Base-by-base conservation (phyloP, 2,329 filamentous ascomycete genomes). In the Tolypocladium tropicale region DNA sequence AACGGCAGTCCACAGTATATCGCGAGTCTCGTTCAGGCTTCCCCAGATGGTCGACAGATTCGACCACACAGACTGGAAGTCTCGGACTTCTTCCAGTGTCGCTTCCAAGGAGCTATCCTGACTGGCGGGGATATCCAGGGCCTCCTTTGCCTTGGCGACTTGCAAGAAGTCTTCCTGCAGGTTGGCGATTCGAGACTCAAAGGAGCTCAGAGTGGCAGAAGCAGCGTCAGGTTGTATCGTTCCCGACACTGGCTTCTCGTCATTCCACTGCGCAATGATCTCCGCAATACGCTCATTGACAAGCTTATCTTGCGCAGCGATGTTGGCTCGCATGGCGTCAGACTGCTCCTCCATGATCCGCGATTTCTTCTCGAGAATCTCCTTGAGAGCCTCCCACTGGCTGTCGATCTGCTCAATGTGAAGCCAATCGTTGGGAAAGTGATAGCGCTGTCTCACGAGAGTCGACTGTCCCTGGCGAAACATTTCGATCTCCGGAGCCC, bases 31-130 rank as follows among this genome's bases (percentile, higher is more conserved):
- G 65, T 96, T 94, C 58, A 99, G 77, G 67, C 89, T 96, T 69
- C 90, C 89, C 94, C 94, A 99, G 59, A 99, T 96, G 6, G 92
- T 95, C 28, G 90, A 93, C 53, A 99, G 77, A 52, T 89, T 93
- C 34, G 93, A 89, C 94, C 94, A 99, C 11, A 99, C 94, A 23
- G 93, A 96, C 74, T 96, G 95, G 76, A 99, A 99, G 71, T 99
- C 94, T 59, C 95, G 90, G 2, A 99, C 91, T 73, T 99, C 94
- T 69, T 97, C 93, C 18, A 97, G 78, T 10, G 96, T 88, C 30
- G 87, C 82, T n/a, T 83, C 79, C 25, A 99, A 82, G n/a, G 87
- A 85, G 53, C 88, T 89, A 63, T 96, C 90, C 0, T 86, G 78
- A 55, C 84, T 88, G 3, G 88, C 81, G 4, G 93, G 89, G 46